These are phyloP conservation scores for Candolleomyces eurysporus DNA, from an alignment of 768 basidiomycete species.

Conservation along the genomic window DNA sequence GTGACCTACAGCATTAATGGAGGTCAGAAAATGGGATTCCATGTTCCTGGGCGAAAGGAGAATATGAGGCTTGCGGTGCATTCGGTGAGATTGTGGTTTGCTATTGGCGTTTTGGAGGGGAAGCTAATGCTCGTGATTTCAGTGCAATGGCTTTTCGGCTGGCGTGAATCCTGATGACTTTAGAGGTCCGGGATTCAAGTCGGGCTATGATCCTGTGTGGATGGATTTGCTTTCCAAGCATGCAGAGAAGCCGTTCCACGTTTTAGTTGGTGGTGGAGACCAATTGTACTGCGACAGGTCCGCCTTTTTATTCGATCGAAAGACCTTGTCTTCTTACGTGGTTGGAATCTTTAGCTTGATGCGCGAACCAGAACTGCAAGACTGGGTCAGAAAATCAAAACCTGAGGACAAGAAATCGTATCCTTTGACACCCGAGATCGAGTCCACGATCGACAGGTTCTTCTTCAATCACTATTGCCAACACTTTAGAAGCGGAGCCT, in stretches of 20 bases:
- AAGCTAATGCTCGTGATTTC: neutral
- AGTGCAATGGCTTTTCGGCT: slow-evolving; percentile 88
- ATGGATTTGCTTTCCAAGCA: slow-evolving; percentile 87
- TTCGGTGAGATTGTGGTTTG: slow-evolving; percentile 51
- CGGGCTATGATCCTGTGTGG: slow-evolving; percentile 92
- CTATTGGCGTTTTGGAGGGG: neutral
- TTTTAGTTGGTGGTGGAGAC: slow-evolving; percentile 91
- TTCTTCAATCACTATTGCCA: slow-evolving; percentile 92
- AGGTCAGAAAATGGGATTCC: slow-evolving; percentile 75
- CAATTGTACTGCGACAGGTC: slow-evolving; percentile 87
- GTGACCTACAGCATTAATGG: slow-evolving; percentile 82
- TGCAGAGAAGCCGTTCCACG: slow-evolving; percentile 77
- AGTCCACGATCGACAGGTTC: slow-evolving; percentile 76
- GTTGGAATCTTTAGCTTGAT: slow-evolving; percentile 50
- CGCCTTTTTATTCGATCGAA: slow-evolving; percentile 17
- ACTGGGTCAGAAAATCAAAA: slow-evolving; percentile 70
- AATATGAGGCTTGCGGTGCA: slow-evolving; percentile 92
- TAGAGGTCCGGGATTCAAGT: slow-evolving; percentile 73
- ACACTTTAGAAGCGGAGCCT: slow-evolving; percentile 82
- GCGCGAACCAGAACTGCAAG: slow-evolving; percentile 85
- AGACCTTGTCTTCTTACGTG: neutral
- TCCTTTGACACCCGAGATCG: slow-evolving; percentile 70
- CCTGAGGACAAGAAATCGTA: slow-evolving; percentile 55
- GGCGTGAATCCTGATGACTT: slow-evolving; percentile 91
- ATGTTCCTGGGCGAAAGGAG: slow-evolving; percentile 74